Evolutionary conservation across 371 early-diverging fungal species (phyloP), one percentile per base, ranked within the genome.

Genomic region (Saksenaea oblongispora): DNA sequence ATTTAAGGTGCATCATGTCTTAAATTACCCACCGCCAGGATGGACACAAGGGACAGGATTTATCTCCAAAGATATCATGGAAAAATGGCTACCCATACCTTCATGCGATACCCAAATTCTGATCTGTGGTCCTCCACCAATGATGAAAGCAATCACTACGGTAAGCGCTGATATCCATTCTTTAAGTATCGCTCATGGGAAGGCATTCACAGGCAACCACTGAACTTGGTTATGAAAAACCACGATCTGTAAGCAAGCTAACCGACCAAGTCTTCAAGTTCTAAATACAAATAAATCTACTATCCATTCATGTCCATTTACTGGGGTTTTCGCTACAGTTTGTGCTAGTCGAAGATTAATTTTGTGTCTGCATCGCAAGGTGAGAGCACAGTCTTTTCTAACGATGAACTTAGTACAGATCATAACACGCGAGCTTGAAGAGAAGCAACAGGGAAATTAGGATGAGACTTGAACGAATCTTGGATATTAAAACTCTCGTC

Each of bases 71-170:
- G 86, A 89, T 26, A 81, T 92, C 65, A 80, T 95, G 63, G 77
- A 85, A 59, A 61, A 86, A 70, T 64, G 79, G 70, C 70, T 87
- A 70, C 93, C 93, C 3, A 66, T 67, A 24, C 91, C 93, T 2
- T 87, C 87, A 24, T 51, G 77, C 34, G 80, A 88, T 44, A 84
- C 86, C 74, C 93, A 95, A 83, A 67, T 94, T 59, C 79, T 94
- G 61, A 70, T 95, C 22, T 95, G 96, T 67, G 96, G 96, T 24
- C 94, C 95, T 35, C 88, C 87, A 53, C 92, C 90, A 1, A 94
- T 95, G 95, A 75, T 93, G 68, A 83, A 83, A 59, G 92, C 89
- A 62, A 92, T 94, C 91, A 61, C 72, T 58, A 75, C 53, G 17
- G 54, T 59, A 31, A 42, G 53, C n/a, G 17, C 28, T 18, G 5